Conservation (phyloP, 495 filamentous ascomycete genomes). For the Eremomyces bilateralis region DNA sequence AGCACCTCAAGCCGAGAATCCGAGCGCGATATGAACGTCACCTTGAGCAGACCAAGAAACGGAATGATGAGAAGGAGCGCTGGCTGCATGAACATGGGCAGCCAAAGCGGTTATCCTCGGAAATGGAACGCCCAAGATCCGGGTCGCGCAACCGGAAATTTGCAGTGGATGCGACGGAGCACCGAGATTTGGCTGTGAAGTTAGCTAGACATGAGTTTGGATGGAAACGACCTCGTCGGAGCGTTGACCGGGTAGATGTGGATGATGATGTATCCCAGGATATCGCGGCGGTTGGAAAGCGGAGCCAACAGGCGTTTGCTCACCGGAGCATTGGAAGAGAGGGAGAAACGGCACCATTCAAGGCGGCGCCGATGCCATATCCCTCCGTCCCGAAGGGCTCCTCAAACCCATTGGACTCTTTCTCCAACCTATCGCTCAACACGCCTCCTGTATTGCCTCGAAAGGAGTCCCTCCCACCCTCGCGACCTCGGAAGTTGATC, state of each 20-base stretch:
- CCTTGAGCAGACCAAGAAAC: conserved; percentile 27
- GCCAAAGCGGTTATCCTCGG: conserved; percentile 3
- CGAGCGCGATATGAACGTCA: conserved; percentile 40
- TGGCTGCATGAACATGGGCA: neutral
- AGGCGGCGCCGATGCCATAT: conserved; percentile 6
- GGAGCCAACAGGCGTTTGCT: conserved; percentile 1
- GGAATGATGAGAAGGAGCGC: conserved; percentile 11
- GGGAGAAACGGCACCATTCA: conserved; percentile 1
- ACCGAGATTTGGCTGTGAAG: conserved; percentile 57
- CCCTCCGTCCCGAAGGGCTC: conserved; percentile 10
- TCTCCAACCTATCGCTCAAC: too few relatives aligned
- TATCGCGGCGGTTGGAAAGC: conserved; percentile 7
- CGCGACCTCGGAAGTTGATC: neutral
- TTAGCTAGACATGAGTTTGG: conserved; percentile 53
- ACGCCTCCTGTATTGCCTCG: neutral
- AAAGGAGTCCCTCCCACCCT: conserved; percentile 3
- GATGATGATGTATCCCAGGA: conserved; percentile 16
- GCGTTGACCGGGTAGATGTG: neutral
- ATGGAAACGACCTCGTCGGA: conserved; percentile 18
- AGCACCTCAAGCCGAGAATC: conserved; percentile 44
- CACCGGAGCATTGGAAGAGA: conserved; percentile 3
- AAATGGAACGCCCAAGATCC: too few relatives aligned
- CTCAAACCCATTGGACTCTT: too few relatives aligned
- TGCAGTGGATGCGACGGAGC: conserved; percentile 40
- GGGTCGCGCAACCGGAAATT: conserved; percentile 5